Percentiles rank a stretch among this genome's conserved stretches.
Conservation (phyloP, 2,329 filamentous ascomycete species). For the Epichloe amarillans region DNA sequence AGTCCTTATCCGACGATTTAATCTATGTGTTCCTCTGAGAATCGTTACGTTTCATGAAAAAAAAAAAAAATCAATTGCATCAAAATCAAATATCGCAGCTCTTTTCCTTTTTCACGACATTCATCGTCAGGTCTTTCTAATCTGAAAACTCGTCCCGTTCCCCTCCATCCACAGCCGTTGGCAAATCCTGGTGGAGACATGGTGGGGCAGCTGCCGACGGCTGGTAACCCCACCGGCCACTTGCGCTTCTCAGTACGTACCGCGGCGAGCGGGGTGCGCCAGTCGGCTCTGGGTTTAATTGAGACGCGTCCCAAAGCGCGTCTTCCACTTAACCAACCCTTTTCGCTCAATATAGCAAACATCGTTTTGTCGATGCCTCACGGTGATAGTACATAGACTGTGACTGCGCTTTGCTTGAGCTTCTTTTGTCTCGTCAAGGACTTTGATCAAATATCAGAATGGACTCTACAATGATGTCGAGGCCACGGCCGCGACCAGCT, state of each 20-base stretch:
- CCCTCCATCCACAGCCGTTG: not conserved
- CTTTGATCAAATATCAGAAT: conserved; percentile 8
- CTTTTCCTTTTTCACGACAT: not conserved
- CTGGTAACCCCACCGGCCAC: not conserved
- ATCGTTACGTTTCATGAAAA: no score
- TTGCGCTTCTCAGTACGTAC: not conserved
- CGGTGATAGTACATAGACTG: not conserved
- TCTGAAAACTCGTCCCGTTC: not conserved
- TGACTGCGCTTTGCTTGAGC: not conserved
- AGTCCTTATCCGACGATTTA: not conserved
- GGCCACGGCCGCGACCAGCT: conserved; percentile 51
- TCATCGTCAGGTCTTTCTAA: not conserved
- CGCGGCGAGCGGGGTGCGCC: not conserved
- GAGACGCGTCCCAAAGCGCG: conserved; percentile 27
- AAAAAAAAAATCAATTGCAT: not conserved
- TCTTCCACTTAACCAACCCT: conserved; percentile 11
- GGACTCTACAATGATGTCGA: conserved; percentile 22
- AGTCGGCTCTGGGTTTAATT: conserved; percentile 3
- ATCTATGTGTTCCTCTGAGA: no score
- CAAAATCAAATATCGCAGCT: not conserved
- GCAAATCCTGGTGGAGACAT: conserved; percentile 1
- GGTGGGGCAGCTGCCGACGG: not conserved
- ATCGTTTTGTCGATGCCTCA: not conserved
- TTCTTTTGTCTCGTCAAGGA: not conserved
- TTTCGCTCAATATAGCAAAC: not conserved